A percentile compares a stretch with the other conserved stretches of the same genome.
phyloP scores from a whole-genome alignment of 106 monocot species.

The Dendrobium catenatum region DNA sequence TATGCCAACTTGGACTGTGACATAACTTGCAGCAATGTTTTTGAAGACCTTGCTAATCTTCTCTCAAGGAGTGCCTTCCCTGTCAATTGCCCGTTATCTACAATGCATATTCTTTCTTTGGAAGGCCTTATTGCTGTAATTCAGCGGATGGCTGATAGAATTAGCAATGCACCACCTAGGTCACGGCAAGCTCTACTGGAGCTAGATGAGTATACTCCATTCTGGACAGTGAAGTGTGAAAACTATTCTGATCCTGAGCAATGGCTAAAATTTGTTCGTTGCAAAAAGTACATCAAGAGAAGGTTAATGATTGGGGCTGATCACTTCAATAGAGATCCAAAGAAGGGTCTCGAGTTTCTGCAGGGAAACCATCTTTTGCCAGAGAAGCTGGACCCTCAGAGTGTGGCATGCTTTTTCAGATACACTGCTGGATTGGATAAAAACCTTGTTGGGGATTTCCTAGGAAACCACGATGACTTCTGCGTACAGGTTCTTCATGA shows the following conservation, averaged over 20 bases:
- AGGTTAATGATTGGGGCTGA: constrained; percentile 58
- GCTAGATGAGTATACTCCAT: constrained; percentile 50
- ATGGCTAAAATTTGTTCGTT: constrained; percentile 59
- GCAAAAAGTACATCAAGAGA: constrained; percentile 53
- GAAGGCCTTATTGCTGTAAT: constrained; percentile 69
- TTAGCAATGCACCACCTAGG: constrained; percentile 33
- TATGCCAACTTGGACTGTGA: constrained; percentile 85
- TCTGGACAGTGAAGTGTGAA: constrained; percentile 60
- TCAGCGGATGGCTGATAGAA: constrained; percentile 59
- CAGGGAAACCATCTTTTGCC: constrained; percentile 72
- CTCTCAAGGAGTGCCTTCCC: constrained; percentile 76
- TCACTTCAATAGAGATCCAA: constrained; percentile 69
- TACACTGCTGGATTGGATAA: constrained; percentile 71
- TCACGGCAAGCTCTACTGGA: constrained; percentile 22
- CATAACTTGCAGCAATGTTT: constrained; percentile 69
- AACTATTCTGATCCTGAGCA: constrained; percentile 51
- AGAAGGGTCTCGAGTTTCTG: constrained; percentile 71
- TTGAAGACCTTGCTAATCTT: constrained; percentile 71
- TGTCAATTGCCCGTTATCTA: constrained; percentile 55
- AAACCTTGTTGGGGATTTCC: constrained; percentile 66
- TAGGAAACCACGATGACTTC: constrained; percentile 76
- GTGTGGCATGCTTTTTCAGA: constrained; percentile 59
- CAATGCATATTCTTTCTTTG: constrained; percentile 62
- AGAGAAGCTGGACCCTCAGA: constrained; percentile 67
- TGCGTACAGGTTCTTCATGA: constrained; percentile 72